Conservation (phyloP, 2,329 filamentous ascomycete genomes). For the Canariomyces notabilis region DNA sequence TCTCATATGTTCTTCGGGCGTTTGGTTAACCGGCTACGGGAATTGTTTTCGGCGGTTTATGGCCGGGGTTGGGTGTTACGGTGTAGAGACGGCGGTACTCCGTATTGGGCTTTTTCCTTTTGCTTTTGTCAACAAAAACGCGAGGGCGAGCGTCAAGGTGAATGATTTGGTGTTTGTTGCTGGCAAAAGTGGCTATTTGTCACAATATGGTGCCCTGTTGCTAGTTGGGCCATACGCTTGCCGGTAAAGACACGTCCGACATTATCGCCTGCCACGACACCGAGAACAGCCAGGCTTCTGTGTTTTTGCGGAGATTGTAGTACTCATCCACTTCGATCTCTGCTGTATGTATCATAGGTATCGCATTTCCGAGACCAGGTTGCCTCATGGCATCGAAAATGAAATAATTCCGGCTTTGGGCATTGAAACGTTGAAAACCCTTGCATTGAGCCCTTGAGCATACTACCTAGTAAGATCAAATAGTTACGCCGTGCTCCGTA, state of each 20-base stretch:
- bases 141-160: not conserved
- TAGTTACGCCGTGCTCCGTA: too few relatives aligned
- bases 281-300: not conserved
- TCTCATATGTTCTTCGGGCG: not conserved
- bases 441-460: too few relatives aligned
- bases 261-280: not conserved
- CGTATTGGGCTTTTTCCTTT: too few relatives aligned
- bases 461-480: too few relatives aligned
- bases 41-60: not conserved
- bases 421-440: too few relatives aligned
- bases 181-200: not conserved
- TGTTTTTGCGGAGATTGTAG: not conserved
- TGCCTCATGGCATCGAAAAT: not conserved
- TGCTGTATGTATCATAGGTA: not conserved
- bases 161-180: not conserved
- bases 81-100: not conserved
- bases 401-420: too few relatives aligned
- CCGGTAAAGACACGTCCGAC: too few relatives aligned
- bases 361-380: not conserved
- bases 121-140: not conserved
- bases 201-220: too few relatives aligned
- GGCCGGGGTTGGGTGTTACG: not conserved
- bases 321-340: not conserved
- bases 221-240: not conserved
- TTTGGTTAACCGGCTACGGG: too few relatives aligned